Base-by-base conservation (phyloP, 164 flowering plant genomes). In the Hamamelis virginiana region DNA sequence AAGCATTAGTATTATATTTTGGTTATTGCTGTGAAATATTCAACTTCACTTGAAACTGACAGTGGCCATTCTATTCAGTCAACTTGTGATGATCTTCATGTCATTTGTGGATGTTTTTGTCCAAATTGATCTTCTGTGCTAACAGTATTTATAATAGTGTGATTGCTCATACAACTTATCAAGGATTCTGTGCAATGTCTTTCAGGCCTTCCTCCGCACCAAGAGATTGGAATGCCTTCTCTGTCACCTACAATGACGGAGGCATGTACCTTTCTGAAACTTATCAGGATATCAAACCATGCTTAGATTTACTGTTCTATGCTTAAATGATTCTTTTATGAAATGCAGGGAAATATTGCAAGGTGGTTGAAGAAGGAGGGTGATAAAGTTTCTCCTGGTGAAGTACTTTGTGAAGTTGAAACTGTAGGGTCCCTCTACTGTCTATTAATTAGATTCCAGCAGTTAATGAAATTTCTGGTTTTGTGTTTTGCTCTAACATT, bases 351-450 rank as follows among this genome's bases (percentile, higher is more conserved):
- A 66, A 95, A 90, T 67, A 91, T 95, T 76, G 98, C 94, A 44
- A 83, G 89, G 68, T 95, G 98, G 98, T 74, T 95, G 85, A 95
- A 95, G 80, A 95, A 95, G 77, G 98, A 89, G 73, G 98, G 98
- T 48, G 98, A 95, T 69, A 86, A 91, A 78, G 68, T 92, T 71
- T 69, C 90, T 66, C 86, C 96, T 53, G 98, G 98, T 64, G 98
- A 95, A 84, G 98, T 95, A 41, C 93, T 95, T 1, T 95, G 98
- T 82, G 98, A 92, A 92, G 88, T 95, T 70, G 98, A 95, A 86
- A 95, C 98, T 19, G 98, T 95, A 84, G 26, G 91, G 25, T 60
- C 64, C 66, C 66, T 58, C 19, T 65, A 51, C 18, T 44, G 2
- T 33, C n/a, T 19, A 0, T 71, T 64, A 6, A 14, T 18, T 46